These are phyloP conservation scores for Talaromyces sp. DNA, from an alignment of 2,329 filamentous ascomycete genomes.

Conservation along the genomic window DNA sequence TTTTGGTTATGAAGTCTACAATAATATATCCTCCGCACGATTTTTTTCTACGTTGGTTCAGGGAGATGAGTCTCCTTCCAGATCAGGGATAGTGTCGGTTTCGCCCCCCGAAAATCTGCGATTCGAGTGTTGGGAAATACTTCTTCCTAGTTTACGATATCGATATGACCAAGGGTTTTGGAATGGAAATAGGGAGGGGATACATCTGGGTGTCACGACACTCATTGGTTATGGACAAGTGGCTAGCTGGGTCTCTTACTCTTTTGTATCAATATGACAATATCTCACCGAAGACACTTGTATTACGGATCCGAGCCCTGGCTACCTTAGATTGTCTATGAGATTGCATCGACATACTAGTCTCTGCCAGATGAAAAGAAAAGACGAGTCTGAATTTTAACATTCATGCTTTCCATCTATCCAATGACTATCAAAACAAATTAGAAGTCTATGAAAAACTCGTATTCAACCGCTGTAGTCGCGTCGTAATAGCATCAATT, in stretches of 20 bases:
- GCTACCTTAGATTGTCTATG: neutral
- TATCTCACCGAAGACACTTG: neutral
- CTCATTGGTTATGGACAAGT: neutral
- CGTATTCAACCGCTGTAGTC: constrained; percentile 39
- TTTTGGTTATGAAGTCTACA: constrained; percentile 5
- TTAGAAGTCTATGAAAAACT: constrained; percentile 23
- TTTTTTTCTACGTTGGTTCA: neutral
- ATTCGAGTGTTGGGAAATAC: no score
- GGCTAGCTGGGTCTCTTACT: neutral
- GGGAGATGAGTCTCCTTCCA: no score
- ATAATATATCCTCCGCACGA: neutral
- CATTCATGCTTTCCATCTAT: neutral
- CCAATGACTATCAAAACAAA: neutral
- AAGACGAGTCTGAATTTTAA: neutral
- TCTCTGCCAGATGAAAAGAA: neutral
- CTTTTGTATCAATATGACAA: neutral
- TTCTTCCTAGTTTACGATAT: neutral
- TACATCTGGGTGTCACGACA: neutral
- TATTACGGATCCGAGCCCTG: neutral
- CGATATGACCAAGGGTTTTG: neutral
- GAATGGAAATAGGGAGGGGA: neutral
- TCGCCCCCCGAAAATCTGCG: neutral
- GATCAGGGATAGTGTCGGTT: neutral
- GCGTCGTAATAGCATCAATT: constrained; percentile 42
- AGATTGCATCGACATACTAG: neutral